These are phyloP conservation scores for Coniophora puteana DNA, from an alignment of 1,284 basidiomycete species.

Conservation along the genomic window DNA sequence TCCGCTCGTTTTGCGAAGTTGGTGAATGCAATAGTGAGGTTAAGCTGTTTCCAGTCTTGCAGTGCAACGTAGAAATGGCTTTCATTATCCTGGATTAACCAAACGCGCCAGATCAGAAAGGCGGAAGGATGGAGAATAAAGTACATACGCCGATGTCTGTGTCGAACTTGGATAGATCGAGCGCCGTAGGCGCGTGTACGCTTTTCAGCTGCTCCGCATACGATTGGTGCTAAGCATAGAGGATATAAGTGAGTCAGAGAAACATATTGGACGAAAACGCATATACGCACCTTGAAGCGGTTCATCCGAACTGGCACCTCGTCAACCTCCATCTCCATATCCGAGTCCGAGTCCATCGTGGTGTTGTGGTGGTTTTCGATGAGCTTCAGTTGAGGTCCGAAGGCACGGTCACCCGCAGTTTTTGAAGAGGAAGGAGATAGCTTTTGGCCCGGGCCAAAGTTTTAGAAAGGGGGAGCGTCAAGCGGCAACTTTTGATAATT, in stretches of 20 bases:
- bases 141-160: constrained; percentile 54
- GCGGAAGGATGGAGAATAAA: neutral
- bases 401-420: too few relatives aligned
- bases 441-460: too few relatives aligned
- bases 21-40: constrained; percentile 75
- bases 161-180: constrained; percentile 54
- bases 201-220: constrained; percentile 63
- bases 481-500: too few relatives aligned
- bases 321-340: constrained; percentile 3
- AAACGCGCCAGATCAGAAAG: constrained; percentile 1
- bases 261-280: neutral
- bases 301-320: constrained; percentile 32
- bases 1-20: constrained; percentile 60
- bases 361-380: neutral
- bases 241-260: neutral
- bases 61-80: constrained; percentile 72
- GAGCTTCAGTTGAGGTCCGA: too few relatives aligned
- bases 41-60: constrained; percentile 74
- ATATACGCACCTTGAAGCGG: constrained; percentile 38
- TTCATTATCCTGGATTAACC: constrained; percentile 52
- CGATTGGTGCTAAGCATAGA: constrained; percentile 58
- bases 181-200: constrained; percentile 67
- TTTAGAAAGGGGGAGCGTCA: too few relatives aligned
- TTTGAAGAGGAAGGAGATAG: too few relatives aligned
- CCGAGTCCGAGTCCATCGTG: neutral